These are phyloP conservation scores for Eutypella sp. DNA, from an alignment of 2,329 filamentous ascomycete species.

Conservation along the genomic window DNA sequence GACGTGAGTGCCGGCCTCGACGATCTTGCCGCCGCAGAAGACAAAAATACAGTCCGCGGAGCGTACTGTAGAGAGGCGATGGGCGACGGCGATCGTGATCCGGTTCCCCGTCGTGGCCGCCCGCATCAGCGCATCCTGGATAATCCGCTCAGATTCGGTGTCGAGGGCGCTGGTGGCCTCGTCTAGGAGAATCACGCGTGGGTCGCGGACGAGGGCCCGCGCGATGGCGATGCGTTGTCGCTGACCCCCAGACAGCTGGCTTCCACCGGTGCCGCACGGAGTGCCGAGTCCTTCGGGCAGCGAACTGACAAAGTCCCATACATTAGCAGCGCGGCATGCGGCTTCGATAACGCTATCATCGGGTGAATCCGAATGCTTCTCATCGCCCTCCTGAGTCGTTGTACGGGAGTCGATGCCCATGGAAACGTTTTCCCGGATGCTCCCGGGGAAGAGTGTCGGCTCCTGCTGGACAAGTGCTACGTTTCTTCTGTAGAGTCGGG, in stretches of 20 bases:
- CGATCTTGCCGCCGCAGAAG: conserved; percentile 46
- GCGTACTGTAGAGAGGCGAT: conserved; percentile 22
- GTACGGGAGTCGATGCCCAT: conserved; percentile 30
- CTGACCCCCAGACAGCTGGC: conserved; percentile 32
- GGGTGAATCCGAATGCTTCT: neutral
- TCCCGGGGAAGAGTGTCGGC: conserved; percentile 45
- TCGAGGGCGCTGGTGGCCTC: conserved; percentile 24
- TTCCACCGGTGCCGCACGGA: conserved; percentile 42
- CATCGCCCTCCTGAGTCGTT: neutral
- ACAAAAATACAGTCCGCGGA: conserved; percentile 52
- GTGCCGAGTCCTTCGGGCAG: conserved; percentile 43
- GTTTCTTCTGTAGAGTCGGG: conserved; percentile 45
- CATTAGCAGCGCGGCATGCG: conserved; percentile 11
- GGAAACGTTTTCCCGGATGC: conserved; percentile 40
- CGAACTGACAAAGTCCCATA: conserved; percentile 42
- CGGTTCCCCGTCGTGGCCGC: conserved; percentile 6
- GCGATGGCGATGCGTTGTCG: conserved; percentile 41
- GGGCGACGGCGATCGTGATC: conserved; percentile 21
- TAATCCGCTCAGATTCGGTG: conserved; percentile 8
- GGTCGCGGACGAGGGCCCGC: conserved; percentile 37
- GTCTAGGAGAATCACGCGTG: conserved; percentile 38
- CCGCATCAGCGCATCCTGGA: conserved; percentile 8
- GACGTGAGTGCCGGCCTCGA: conserved; percentile 49
- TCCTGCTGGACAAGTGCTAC: conserved; percentile 56
- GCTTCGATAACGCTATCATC: conserved; percentile 6